Evolutionary conservation across 2,329 filamentous ascomycete genomes (phyloP).

Genomic region (Allantophomopsis lycopodina): DNA sequence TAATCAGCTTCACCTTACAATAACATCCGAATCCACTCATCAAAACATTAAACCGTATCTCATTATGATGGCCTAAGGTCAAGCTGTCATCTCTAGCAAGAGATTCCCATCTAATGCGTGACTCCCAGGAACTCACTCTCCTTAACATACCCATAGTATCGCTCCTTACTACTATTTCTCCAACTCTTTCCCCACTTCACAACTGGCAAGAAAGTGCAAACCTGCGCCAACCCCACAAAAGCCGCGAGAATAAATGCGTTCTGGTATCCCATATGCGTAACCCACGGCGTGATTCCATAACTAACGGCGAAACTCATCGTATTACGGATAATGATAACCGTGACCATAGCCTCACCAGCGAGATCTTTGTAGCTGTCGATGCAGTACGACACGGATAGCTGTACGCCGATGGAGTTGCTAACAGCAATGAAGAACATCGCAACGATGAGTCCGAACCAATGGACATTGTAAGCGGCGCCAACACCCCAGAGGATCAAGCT

Average conservation of each 20-base stretch:
- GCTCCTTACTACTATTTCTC: conserved; percentile 21
- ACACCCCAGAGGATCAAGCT: conserved; percentile 35
- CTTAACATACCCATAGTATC: conserved; percentile 24
- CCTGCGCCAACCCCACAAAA: conserved; percentile 21
- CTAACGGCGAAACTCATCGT: conserved; percentile 33
- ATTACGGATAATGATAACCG: conserved; percentile 32
- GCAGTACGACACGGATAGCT: conserved; percentile 28
- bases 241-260: conserved; percentile 29
- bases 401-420: conserved; percentile 27
- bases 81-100: too few relatives aligned
- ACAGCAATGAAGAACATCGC: conserved; percentile 30
- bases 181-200: conserved; percentile 32
- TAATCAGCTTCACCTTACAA: too few relatives aligned
- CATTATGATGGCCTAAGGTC: too few relatives aligned
- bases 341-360: conserved; percentile 32
- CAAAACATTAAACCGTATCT: too few relatives aligned
- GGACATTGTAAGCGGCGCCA: conserved; percentile 30
- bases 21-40: too few relatives aligned
- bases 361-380: conserved; percentile 34
- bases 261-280: conserved; percentile 24
- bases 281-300: conserved; percentile 34
- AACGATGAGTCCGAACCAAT: conserved; percentile 29
- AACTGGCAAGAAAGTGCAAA: conserved; percentile 27
- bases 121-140: conserved; percentile 7
- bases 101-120: background rate